Evolutionary conservation across 2,329 filamentous ascomycete species (phyloP), one percentile per base, ranked within the genome.

Genomic region (Amylocarpus encephaloides): DNA sequence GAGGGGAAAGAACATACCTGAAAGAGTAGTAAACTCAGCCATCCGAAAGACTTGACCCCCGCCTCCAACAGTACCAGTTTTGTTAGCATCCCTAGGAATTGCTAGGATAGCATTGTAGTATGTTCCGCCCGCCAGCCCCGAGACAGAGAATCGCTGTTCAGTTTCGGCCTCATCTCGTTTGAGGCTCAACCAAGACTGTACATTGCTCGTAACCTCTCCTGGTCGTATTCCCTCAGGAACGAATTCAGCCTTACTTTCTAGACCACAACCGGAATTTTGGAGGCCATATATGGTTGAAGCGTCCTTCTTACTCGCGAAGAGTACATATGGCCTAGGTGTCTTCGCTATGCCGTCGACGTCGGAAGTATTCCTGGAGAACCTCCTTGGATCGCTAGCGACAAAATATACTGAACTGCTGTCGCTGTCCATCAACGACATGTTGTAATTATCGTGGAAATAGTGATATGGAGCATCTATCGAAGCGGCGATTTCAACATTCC

Each of bases 71-170:
- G 67, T 1, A 76, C 76, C 3, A 70, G 70, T 47, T 7, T 71
- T 73, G 18, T 78, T 83, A 1, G 73, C 74, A 63, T 77, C 80
- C 12, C 70, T 71, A 56, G 53, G 73, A 72, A 67, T 80, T 72
- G 87, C 86, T 12, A 96, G 71, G 48, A 90, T 83, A 0, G 82
- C 89, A 34, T 74, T 73, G 62, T 97, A 97, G 0, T 69, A 73
- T 4, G 85, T 83, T 59, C 81, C 88, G 3, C 76, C 71, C 53
- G 89, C 87, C 36, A 98, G 76, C 0, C 83, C 81, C 34, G 78
- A 81, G 43, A 96, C 75, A 60, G 92, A 89, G 66, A 98, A 95
- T 62, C 95, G 89, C 66, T 95, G 85, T 65, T 90, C 91, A 1
- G 88, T 88, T 52, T 83, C 73, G 45, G 79, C 79, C 3, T 80